Conservation (phyloP, 2,329 filamentous ascomycete species). For the Dactylellina cionopaga region DNA sequence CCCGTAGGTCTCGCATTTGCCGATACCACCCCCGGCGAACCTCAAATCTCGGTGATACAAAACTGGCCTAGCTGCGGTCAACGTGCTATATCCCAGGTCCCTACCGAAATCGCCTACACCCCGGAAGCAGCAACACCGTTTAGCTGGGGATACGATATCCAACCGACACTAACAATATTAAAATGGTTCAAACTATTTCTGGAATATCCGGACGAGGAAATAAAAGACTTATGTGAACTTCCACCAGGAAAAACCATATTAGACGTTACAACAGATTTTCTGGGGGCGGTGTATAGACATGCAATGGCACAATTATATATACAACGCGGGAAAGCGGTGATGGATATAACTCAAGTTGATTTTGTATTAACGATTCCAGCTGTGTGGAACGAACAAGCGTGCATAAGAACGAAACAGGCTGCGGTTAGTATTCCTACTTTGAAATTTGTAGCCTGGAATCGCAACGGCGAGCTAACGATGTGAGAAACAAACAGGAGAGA, state of each 20-base stretch:
- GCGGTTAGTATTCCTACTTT: slow-evolving; percentile 17
- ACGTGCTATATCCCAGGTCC: slow-evolving; percentile 50
- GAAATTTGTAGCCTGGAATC: not conserved
- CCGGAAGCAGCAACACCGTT: slow-evolving; percentile 32
- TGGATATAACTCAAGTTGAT: slow-evolving; percentile 65
- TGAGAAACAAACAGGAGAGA: slow-evolving; percentile 30
- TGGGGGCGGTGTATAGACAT: slow-evolving; percentile 53
- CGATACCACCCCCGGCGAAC: slow-evolving; percentile 46
- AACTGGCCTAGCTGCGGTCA: slow-evolving; percentile 54
- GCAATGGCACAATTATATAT: slow-evolving; percentile 51
- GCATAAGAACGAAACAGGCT: slow-evolving; percentile 30
- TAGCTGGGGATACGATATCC: slow-evolving; percentile 55
- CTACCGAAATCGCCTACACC: slow-evolving; percentile 53
- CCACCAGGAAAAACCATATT: slow-evolving; percentile 51
- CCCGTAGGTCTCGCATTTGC: slow-evolving; percentile 28
- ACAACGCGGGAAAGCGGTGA: slow-evolving; percentile 44
- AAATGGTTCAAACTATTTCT: slow-evolving; percentile 55
- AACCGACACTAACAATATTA: slow-evolving; percentile 37
- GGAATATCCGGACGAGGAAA: slow-evolving; percentile 51
- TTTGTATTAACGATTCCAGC: slow-evolving; percentile 83
- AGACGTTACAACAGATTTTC: slow-evolving; percentile 52
- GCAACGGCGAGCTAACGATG: no score
- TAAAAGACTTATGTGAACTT: slow-evolving; percentile 36
- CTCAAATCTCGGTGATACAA: slow-evolving; percentile 53
- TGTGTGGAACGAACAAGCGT: slow-evolving; percentile 74